These are phyloP conservation scores for Theobroma cacao DNA, from an alignment of 345 rosid genomes.

Conservation along the genomic window DNA sequence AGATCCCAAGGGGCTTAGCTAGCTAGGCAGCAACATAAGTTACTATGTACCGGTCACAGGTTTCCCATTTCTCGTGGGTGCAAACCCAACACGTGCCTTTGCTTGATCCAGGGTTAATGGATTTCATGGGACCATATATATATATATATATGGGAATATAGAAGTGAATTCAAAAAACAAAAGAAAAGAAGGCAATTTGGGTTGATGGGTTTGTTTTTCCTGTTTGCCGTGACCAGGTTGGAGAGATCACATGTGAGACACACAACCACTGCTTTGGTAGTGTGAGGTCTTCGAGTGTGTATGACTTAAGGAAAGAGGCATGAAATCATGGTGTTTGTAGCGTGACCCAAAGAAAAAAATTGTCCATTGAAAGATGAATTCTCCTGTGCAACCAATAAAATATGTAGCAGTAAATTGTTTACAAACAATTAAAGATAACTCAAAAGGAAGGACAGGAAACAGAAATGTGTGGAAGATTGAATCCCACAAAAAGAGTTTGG, in stretches of 20 bases:
- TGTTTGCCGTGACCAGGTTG: not conserved
- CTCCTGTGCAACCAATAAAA: not conserved
- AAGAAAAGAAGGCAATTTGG: not conserved
- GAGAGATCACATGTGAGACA: conserved; percentile 25
- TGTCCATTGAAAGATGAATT: conserved; percentile 3
- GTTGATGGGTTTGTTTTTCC: not conserved
- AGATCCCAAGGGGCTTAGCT: not conserved
- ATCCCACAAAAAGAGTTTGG: conserved; percentile 4
- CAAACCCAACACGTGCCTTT: conserved; percentile 12
- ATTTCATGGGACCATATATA: conserved; percentile 11
- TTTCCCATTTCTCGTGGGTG: conserved; percentile 9
- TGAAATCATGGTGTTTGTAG: conserved; percentile 32
- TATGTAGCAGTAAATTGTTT: not conserved
- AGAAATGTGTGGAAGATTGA: not conserved
- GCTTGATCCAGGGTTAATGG: conserved; percentile 10
- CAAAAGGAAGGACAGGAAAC: not conserved
- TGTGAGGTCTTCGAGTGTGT: conserved; percentile 15
- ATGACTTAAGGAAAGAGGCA: conserved; percentile 22
- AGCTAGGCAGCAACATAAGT: not conserved
- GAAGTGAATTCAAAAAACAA: conserved; percentile 1
- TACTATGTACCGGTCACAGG: not conserved
- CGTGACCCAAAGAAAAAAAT: conserved; percentile 30
- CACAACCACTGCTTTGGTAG: conserved; percentile 14
- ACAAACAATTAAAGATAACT: not conserved
- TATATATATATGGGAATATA: not conserved